Percentiles rank a stretch among this genome's conserved stretches.
Conservation (phyloP, 441 rosid genomes). For the Eruca vesicaria region DNA sequence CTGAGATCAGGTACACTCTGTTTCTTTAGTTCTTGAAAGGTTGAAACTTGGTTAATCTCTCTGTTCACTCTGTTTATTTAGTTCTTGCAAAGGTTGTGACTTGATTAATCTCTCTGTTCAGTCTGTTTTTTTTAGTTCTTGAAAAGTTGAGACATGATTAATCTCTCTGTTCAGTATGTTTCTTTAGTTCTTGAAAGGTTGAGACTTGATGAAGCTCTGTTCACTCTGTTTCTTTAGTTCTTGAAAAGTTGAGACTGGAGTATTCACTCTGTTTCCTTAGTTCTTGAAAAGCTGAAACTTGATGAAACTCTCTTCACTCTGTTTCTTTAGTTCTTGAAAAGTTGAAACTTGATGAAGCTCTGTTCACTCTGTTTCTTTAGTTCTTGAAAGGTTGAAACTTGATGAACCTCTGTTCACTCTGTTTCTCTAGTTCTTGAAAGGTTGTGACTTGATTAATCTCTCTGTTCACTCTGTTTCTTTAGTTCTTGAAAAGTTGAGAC, state of each 20-base stretch:
- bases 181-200: too few relatives aligned
- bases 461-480: too few relatives aligned
- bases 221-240: background rate
- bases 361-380: background rate
- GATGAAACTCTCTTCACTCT: background rate
- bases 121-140: too few relatives aligned
- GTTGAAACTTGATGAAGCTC: too few relatives aligned
- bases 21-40: background rate
- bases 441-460: too few relatives aligned
- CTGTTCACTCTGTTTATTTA: too few relatives aligned
- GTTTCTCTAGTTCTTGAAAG: too few relatives aligned
- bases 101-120: too few relatives aligned
- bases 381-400: background rate
- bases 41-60: background rate
- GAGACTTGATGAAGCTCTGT: too few relatives aligned
- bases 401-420: background rate
- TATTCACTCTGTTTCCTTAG: background rate
- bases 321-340: background rate
- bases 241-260: too few relatives aligned
- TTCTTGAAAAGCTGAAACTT: background rate
- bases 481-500: background rate
- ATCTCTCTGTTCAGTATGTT: too few relatives aligned
- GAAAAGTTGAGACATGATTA: too few relatives aligned
- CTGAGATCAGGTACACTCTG: conserved; percentile 49
- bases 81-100: background rate